Evolutionary conservation across 495 filamentous ascomycete species (phyloP).

Genomic region (Penicillium maclennaniae): DNA sequence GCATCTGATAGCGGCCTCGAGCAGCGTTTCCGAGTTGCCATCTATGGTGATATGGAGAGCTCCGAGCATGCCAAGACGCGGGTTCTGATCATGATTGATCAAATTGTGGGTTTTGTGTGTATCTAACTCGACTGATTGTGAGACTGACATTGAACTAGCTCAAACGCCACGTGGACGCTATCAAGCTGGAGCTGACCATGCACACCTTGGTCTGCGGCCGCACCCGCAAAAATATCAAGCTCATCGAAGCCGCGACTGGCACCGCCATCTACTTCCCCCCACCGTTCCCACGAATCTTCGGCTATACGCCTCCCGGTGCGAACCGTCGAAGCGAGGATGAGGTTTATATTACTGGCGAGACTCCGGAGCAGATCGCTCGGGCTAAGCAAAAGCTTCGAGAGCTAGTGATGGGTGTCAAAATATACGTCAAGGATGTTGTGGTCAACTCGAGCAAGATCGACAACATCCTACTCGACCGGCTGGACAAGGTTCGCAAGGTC

Average conservation of each 20-base stretch:
- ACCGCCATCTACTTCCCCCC: conserved; percentile 98
- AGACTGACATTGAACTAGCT: conserved; percentile 56
- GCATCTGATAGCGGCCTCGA: conserved; percentile 64
- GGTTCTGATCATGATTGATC: conserved; percentile 94
- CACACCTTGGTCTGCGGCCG: conserved; percentile 89
- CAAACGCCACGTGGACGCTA: conserved; percentile 75
- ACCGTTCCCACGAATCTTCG: conserved; percentile 82
- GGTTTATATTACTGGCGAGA: conserved; percentile 90
- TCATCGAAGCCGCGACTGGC: conserved; percentile 88
- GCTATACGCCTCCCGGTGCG: conserved; percentile 78
- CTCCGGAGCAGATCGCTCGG: conserved; percentile 68
- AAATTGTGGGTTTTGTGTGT: conserved; percentile 64
- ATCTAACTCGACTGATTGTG: background rate
- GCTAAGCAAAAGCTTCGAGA: conserved; percentile 89
- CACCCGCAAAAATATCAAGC: conserved; percentile 91
- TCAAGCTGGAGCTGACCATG: conserved; percentile 79
- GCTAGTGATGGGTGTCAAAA: conserved; percentile 69
- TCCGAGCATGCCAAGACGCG: conserved; percentile 95
- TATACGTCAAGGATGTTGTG: conserved; percentile 86
- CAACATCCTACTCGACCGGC: conserved; percentile 80
- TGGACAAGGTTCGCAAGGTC: conserved; percentile 96
- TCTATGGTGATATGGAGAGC: conserved; percentile 93
- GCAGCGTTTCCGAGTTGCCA: conserved; percentile 81
- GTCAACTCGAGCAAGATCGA: conserved; percentile 88
- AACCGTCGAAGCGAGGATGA: conserved; percentile 78